Evolutionary conservation across 192 early-diverging fungal genomes (phyloP).

Genomic region (Podila clonocystis): DNA sequence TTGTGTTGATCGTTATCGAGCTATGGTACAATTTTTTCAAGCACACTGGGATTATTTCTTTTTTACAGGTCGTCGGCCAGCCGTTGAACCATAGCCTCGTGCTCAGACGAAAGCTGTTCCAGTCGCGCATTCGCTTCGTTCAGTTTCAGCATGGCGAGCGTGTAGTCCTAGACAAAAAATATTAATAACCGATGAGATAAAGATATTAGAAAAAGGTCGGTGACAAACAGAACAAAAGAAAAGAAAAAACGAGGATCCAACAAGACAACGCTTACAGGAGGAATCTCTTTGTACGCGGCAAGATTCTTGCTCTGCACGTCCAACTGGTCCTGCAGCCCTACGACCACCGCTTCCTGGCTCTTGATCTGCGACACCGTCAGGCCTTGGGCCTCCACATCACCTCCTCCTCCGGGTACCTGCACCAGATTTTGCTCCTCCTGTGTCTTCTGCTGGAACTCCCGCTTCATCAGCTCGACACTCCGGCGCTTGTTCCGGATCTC

Average conservation of each 20-base stretch:
- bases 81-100: slow-evolving; percentile 19
- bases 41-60: not conserved
- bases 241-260: not conserved
- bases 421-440: slow-evolving; percentile 7
- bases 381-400: slow-evolving; percentile 18
- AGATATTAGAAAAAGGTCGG: too few species aligned
- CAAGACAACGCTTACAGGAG: slow-evolving; percentile 28
- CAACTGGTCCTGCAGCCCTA: slow-evolving; percentile 5
- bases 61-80: slow-evolving; percentile 26
- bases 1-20: not conserved
- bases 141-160: slow-evolving; percentile 29
- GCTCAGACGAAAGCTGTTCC: slow-evolving; percentile 18
- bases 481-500: slow-evolving; percentile 23
- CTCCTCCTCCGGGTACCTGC: not conserved
- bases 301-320: slow-evolving; percentile 8
- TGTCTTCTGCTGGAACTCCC: not conserved
- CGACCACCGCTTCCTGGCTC: not conserved
- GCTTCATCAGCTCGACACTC: slow-evolving; percentile 21
- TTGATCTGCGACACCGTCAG: slow-evolving; percentile 29
- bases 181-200: not conserved
- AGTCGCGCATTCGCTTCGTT: slow-evolving; percentile 14
- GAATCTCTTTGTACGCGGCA: slow-evolving; percentile 30
- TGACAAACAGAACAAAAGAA: too few species aligned
- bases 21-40: not conserved
- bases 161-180: slow-evolving; percentile 15